Percentiles rank a stretch among this genome's conserved stretches.
phyloP scores from a whole-genome alignment of 345 rosid genomes.

The Hypericum androsaemum region DNA sequence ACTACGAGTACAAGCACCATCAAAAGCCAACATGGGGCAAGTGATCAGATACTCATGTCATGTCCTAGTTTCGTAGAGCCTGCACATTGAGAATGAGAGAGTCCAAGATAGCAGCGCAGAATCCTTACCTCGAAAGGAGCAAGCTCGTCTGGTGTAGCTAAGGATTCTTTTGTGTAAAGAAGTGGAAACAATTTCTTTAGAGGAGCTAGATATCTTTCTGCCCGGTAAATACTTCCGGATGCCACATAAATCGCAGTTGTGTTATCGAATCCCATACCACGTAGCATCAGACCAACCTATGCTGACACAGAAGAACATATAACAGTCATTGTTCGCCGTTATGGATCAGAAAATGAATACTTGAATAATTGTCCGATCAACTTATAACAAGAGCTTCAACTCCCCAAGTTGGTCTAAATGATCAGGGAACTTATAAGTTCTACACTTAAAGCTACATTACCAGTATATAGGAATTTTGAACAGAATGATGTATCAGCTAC shows the following conservation, averaged over 20 bases:
- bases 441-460: not conserved
- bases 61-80: too few relatives aligned
- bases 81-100: not conserved
- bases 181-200: constrained; percentile 75
- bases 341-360: too few relatives aligned
- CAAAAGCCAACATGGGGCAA: too few relatives aligned
- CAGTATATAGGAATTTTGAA: not conserved
- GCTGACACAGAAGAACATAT: constrained; percentile 37
- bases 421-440: too few relatives aligned
- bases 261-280: constrained; percentile 95
- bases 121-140: constrained; percentile 63
- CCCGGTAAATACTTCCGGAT: constrained; percentile 65
- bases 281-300: constrained; percentile 94
- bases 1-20: too few relatives aligned
- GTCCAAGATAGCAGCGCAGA: not conserved
- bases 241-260: constrained; percentile 76
- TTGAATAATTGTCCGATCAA: too few relatives aligned
- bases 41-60: too few relatives aligned
- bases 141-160: constrained; percentile 78
- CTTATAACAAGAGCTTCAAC: too few relatives aligned
- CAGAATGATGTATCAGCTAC: constrained; percentile 23
- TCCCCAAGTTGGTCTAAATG: too few relatives aligned
- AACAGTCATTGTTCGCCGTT: constrained; percentile 13
- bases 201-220: constrained; percentile 62
- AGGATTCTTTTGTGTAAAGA: constrained; percentile 75